Conservation (phyloP, 192 early-diverging fungal genomes). For the Paraglomus occultum region DNA sequence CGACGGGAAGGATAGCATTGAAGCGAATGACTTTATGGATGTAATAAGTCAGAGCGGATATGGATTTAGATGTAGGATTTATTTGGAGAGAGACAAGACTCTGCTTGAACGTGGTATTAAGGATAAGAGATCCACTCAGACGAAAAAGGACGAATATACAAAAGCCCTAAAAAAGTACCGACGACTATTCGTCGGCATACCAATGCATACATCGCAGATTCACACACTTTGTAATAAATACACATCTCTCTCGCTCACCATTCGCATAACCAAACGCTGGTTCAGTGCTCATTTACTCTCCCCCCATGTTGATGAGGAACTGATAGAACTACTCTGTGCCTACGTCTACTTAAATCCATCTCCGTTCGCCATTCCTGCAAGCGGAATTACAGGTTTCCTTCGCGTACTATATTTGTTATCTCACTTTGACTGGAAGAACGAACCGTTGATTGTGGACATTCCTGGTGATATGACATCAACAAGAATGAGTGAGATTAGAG, state of each 20-base stretch:
- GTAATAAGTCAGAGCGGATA: slow-evolving; percentile 68
- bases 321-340: slow-evolving; percentile 74
- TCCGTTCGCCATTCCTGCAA: slow-evolving; percentile 58
- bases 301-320: slow-evolving; percentile 67
- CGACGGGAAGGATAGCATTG: slow-evolving; percentile 37
- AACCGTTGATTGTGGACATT: slow-evolving; percentile 79
- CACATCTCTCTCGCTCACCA: slow-evolving; percentile 73
- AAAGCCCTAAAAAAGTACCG: slow-evolving; percentile 51
- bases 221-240: slow-evolving; percentile 73
- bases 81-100: slow-evolving; percentile 65
- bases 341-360: slow-evolving; percentile 66
- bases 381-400: slow-evolving; percentile 72
- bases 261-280: slow-evolving; percentile 91
- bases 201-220: slow-evolving; percentile 62
- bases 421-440: slow-evolving; percentile 72
- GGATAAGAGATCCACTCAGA: slow-evolving; percentile 44
- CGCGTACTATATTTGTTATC: slow-evolving; percentile 72
- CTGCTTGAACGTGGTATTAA: slow-evolving; percentile 57
- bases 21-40: slow-evolving; percentile 66
- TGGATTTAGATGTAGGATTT: slow-evolving; percentile 78
- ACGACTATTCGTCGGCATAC: slow-evolving; percentile 45
- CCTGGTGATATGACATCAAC: slow-evolving; percentile 56
- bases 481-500: slow-evolving; percentile 41
- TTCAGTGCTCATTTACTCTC: slow-evolving; percentile 78
- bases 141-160: slow-evolving; percentile 46